Percentiles rank a stretch among this genome's conserved stretches.
phyloP scores from a whole-genome alignment of 805 yeast genomes.

The Vanderwaltozyma yarrowii region DNA sequence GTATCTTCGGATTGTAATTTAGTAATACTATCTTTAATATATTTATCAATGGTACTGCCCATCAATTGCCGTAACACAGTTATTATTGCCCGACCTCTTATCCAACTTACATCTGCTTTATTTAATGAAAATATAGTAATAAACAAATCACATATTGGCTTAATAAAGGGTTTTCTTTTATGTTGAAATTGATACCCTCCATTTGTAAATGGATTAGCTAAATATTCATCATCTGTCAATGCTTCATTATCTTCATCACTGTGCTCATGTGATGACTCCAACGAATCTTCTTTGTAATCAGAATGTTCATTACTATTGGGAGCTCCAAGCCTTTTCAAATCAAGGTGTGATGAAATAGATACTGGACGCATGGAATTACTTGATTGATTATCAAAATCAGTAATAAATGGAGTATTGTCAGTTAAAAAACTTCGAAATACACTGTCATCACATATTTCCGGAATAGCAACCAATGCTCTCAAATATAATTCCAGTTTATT shows the following conservation, averaged over 20 bases:
- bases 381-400: neutral
- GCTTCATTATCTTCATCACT: neutral
- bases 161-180: slow-evolving; percentile 45
- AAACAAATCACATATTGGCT: slow-evolving; percentile 72
- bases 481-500: slow-evolving; percentile 53
- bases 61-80: slow-evolving; percentile 74
- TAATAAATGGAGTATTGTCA: slow-evolving; percentile 2
- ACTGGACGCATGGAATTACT: no score
- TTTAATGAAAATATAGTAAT: slow-evolving; percentile 59
- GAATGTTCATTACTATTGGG: no score
- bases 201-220: neutral
- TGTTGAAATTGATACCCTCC: neutral
- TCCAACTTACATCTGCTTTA: slow-evolving; percentile 54
- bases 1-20: slow-evolving; percentile 29
- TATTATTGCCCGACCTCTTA: slow-evolving; percentile 74
- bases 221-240: neutral
- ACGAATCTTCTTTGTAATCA: no score
- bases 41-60: slow-evolving; percentile 80
- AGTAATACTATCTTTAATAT: slow-evolving; percentile 34
- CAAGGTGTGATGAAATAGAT: no score
- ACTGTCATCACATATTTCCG: slow-evolving; percentile 63
- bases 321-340: no score
- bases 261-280: no score
- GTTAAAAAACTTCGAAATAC: slow-evolving; percentile 72
- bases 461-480: slow-evolving; percentile 43